phyloP scores from a whole-genome alignment of 768 basidiomycete genomes.

The Kwoniella mangroviensis region DNA sequence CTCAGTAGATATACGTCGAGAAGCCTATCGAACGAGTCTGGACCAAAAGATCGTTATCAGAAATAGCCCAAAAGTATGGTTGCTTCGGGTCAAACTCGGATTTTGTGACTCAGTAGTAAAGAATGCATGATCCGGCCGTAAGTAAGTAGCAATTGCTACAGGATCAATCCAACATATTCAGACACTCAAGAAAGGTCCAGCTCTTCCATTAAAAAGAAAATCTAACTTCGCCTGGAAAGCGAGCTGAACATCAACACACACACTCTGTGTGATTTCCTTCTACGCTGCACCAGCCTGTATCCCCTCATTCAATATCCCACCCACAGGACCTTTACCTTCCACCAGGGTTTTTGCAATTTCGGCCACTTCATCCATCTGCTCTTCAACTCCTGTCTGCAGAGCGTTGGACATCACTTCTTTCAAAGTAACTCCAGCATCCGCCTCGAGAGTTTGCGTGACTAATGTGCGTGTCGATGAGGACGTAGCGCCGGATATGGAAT shows the following conservation, averaged over 20 bases:
- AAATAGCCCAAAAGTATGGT: background rate
- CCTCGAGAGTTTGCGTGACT: slow-evolving; percentile 27
- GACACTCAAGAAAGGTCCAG: too few species aligned
- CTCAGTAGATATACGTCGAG: too few species aligned
- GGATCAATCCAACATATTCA: background rate
- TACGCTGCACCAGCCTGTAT: slow-evolving; percentile 1
- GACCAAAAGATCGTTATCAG: too few species aligned
- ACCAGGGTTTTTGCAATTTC: slow-evolving; percentile 24
- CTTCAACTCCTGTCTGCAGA: slow-evolving; percentile 30
- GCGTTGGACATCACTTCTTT: slow-evolving; percentile 30
- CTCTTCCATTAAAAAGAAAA: too few species aligned
- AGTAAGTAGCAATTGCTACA: background rate
- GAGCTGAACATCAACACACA: too few species aligned
- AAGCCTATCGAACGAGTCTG: too few species aligned
- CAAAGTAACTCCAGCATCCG: slow-evolving; percentile 24
- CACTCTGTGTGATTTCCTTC: background rate
- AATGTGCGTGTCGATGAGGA: slow-evolving; percentile 21
- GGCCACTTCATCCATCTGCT: slow-evolving; percentile 28
- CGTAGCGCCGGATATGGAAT: slow-evolving; percentile 8
- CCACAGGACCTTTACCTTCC: slow-evolving; percentile 7
- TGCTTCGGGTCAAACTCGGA: too few species aligned
- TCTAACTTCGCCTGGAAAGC: too few species aligned
- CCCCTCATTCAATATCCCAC: background rate
- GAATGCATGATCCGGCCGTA: background rate
- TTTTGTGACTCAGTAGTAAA: background rate